Evolutionary conservation across 441 rosid genomes (phyloP), one percentile per base, ranked within the genome.

Genomic region (Raphanus hybrid): DNA sequence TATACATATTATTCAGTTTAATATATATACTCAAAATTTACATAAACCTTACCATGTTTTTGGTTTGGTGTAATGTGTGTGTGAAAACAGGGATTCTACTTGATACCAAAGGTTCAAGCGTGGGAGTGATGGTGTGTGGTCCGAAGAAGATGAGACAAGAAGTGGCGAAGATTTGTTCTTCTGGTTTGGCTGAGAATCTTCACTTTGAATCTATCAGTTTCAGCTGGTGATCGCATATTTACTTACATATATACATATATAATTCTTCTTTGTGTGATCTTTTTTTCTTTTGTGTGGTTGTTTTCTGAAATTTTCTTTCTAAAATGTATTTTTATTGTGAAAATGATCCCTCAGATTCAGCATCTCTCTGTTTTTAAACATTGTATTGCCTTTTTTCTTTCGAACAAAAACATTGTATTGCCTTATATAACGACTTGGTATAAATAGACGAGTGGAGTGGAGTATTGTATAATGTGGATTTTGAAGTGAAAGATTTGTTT

Each of bases 51-150:
- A 69, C 64, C 39, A 10, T 64, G 1, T 39, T 6, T 27, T 12
- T 50, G 0, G 7, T 6, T 12, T 45, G 54, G 14, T 50, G 8
- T 29, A 20, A 32, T 35, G 2, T 34, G 26, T n/a, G 52, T 69
- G 8, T 78, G 48, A 59, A 45, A 45, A 11, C 82, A 87, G 89
- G 66, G 77, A 32, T 71, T 27, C 48, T 85, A 45, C 63, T 77
- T 12, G 90, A 78, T 7, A 27, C 77, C 27, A 71, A 88, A 81
- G 90, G 81, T 71, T 69, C 84, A 39, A 85, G 82, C 32, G 84
- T 83, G 11, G 92, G 89, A 58, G 91, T 86, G 34, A 58, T 86
- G 58, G 91, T 79, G 10, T 82, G 91, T 70, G 89, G 90, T 0
- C 92, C 94, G 1, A 82, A 70, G 78, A 72, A 76, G 64, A 87